Base-by-base conservation (phyloP, 2,329 filamentous ascomycete species). In the Leptoxyphium fumago region DNA sequence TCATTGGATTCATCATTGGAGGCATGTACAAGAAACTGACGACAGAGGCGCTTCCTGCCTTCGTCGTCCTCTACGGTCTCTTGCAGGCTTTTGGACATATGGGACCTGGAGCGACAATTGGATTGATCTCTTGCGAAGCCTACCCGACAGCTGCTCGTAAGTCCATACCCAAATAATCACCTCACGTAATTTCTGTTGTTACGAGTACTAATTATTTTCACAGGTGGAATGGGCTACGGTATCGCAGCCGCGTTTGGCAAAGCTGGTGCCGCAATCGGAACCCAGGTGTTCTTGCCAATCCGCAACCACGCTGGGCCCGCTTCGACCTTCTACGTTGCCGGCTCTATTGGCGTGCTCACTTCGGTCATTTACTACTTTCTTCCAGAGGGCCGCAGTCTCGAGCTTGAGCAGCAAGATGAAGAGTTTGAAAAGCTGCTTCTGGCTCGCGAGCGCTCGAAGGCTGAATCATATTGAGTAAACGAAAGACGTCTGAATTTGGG, bases 221-320 rank as follows among this genome's bases (percentile, higher is more conserved):
- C 32, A 36, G 32, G 32, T 9, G 71, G 71, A 0, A 69, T 66
- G 8, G 70, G 68, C 39, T 72, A 72, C 43, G 71, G 70, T 0
- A 51, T 73, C n/a, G 67, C 66, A 2, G 70, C 71, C 1, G 72
- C 69, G 0, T 51, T 73, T 26, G 71, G 71, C 1, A 74, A 74
- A 47, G 73, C 86, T 30, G 56, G 56, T 6, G 87, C 87, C 2
- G 94, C 94, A 52, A 50, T 74, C 4, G 71, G 71, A 0, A 73
- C 69, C 1, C 64, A 73, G 44, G 70, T 66, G 0, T 72, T 73
- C 42, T 69, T 62, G 3, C 69, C 68, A 0, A 70, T 72, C 26
- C 60, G 52, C 1, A 43, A 44, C 26, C 48, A 48, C 10, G 50
- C 50, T 7, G 52, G 52, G 2, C 52, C 52, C 10, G 30, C 44